Evolutionary conservation across 805 yeast genomes (phyloP).

Genomic region (Yamadazyma insecticola): DNA sequence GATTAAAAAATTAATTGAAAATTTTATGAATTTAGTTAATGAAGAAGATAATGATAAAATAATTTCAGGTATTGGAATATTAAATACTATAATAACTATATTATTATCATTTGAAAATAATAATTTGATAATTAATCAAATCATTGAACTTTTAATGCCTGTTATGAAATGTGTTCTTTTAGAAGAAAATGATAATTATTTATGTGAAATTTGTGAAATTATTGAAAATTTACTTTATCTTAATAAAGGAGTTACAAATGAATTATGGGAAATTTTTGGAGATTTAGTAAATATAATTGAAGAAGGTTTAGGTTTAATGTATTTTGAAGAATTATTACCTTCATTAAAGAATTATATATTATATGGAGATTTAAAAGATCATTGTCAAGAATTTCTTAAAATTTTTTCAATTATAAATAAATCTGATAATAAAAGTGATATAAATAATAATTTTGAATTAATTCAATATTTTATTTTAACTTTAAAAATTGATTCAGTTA

Average conservation of each 20-base stretch:
- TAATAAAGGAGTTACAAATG: conserved; percentile 43
- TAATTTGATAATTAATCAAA: conserved; percentile 52
- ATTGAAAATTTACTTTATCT: conserved; percentile 45
- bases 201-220: conserved; percentile 72
- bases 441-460: conserved; percentile 55
- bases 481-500: conserved; percentile 31
- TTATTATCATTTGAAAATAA: conserved; percentile 81
- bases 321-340: conserved; percentile 71
- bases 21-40: conserved; percentile 43
- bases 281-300: conserved; percentile 30
- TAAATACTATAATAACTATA: conserved; percentile 80
- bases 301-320: conserved; percentile 49
- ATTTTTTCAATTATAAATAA: conserved; percentile 25
- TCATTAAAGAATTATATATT: conserved; percentile 71
- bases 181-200: conserved; percentile 65
- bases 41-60: conserved; percentile 59
- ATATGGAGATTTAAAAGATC: conserved; percentile 23
- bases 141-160: conserved; percentile 68
- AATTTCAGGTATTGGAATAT: conserved; percentile 75
- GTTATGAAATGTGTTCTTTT: conserved; percentile 63
- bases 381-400: conserved; percentile 46
- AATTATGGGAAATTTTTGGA: conserved; percentile 71
- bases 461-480: conserved; percentile 61
- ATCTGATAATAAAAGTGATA: conserved; percentile 51
- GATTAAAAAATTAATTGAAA: conserved; percentile 60